Evolutionary conservation across 2,329 filamentous ascomycete genomes (phyloP).

Genomic region (Fusarium lyarnte): DNA sequence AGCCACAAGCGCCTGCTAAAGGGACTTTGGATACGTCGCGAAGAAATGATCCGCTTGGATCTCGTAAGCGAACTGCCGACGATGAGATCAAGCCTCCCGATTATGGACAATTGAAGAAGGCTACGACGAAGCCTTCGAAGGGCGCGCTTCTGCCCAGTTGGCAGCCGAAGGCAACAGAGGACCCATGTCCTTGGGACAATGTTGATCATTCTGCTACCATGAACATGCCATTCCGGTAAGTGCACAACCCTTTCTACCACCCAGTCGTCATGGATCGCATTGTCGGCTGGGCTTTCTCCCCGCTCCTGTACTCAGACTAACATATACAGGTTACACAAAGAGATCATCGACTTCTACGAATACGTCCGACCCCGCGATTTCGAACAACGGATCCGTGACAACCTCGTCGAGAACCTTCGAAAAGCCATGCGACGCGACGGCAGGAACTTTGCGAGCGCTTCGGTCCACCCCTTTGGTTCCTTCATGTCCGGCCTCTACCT

Average conservation of each 20-base stretch:
- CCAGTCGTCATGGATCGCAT: neutral
- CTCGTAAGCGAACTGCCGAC: constrained; percentile 78
- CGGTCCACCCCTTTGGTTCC: constrained; percentile 86
- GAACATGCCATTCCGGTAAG: constrained; percentile 68
- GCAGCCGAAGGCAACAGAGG: constrained; percentile 54
- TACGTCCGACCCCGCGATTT: constrained; percentile 81
- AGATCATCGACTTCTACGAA: constrained; percentile 88
- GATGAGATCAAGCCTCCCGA: constrained; percentile 71
- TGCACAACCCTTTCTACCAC: neutral
- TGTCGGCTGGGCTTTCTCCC: too few species aligned
- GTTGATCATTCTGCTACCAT: constrained; percentile 63
- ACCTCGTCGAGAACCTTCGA: constrained; percentile 76
- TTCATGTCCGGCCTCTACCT: constrained; percentile 83
- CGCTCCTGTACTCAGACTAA: neutral
- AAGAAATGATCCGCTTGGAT: constrained; percentile 61
- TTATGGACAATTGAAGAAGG: constrained; percentile 62
- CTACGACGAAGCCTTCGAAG: constrained; percentile 58
- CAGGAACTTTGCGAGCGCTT: constrained; percentile 65
- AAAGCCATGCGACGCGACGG: constrained; percentile 62
- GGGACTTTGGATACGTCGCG: neutral
- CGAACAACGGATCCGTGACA: constrained; percentile 78
- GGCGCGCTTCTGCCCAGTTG: constrained; percentile 64
- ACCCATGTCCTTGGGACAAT: constrained; percentile 70
- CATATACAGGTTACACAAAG: constrained; percentile 77
- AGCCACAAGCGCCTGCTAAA: constrained; percentile 1